A percentile compares a stretch with the other conserved stretches of the same genome.
Evolutionary conservation across 495 filamentous ascomycete genomes (phyloP).

Genomic region (Neurospora sp.): DNA sequence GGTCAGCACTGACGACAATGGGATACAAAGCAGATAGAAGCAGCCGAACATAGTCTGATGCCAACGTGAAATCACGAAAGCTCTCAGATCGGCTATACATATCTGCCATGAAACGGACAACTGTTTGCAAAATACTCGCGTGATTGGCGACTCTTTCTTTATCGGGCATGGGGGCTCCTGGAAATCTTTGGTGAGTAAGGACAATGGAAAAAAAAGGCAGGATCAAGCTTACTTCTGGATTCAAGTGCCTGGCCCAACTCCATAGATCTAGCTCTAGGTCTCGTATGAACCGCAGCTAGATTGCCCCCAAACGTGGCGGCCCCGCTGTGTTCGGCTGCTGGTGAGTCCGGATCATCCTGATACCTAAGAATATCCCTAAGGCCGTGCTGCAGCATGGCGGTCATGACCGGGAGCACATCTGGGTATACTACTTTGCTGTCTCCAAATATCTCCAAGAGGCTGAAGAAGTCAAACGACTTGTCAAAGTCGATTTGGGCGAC

Average conservation of each 20-base stretch:
- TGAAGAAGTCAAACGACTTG: constrained; percentile 60
- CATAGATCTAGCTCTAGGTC: constrained; percentile 37
- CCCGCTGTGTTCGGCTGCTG: constrained; percentile 19
- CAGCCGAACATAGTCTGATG: constrained; percentile 67
- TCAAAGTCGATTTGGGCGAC: constrained; percentile 65
- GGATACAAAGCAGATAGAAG: constrained; percentile 74
- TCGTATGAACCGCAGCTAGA: constrained; percentile 17
- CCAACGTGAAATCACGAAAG: constrained; percentile 72
- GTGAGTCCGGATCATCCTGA: constrained; percentile 48
- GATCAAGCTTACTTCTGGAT: constrained; percentile 33
- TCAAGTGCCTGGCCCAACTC: constrained; percentile 40
- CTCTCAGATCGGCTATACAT: constrained; percentile 59
- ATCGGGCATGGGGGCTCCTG: constrained; percentile 26
- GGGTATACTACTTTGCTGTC: constrained; percentile 59
- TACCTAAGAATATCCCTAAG: constrained; percentile 55
- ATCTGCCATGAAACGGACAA: constrained; percentile 69
- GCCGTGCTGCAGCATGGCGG: constrained; percentile 79
- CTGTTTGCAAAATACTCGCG: constrained; percentile 52
- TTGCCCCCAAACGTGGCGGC: constrained; percentile 7
- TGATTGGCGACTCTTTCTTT: constrained; percentile 41
- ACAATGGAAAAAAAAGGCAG: background rate
- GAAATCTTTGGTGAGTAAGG: constrained; percentile 7
- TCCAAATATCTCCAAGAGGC: constrained; percentile 61
- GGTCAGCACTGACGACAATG: constrained; percentile 71
- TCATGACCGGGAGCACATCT: constrained; percentile 70